Base-by-base conservation (phyloP, 2,329 filamentous ascomycete genomes). In the Clonostachys solani region DNA sequence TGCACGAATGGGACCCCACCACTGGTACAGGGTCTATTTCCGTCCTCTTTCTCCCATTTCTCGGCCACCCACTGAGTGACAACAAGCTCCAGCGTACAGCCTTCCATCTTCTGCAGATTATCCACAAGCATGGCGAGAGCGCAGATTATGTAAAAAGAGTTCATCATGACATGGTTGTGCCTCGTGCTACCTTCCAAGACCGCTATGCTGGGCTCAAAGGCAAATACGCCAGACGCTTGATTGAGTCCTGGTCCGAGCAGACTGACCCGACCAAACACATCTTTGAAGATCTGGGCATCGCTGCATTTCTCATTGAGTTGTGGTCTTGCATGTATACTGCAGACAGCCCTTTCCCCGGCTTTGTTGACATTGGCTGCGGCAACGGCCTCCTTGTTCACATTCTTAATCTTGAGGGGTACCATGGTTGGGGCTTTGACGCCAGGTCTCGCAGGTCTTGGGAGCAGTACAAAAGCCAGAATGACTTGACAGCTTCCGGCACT, bases 341-440 rank as follows among this genome's bases (percentile, higher is more conserved):
- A 55, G 61, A 60, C 40, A 49, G 43, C 1, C 50, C 54, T 0
- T 96, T 96, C 56, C 89, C 90, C 0, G 92, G 92, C 1, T 99
- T 97, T 58, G 88, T 96, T 17, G 94, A 99, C 60, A 90, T 99
- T 42, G 94, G 92, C 6, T 97, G 94, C 61, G 94, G 94, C 3
- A 99, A 97, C 60, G 94, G 94, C 1, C 73, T 99, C 5, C 78
- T 99, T 2, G 89, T 95, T 8, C 81, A 95, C 60, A 80, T 99
- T 36, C 78, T 99, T 5, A 76, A 83, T 13, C 71, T 78, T 49
- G 92, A 97, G 67, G 91, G 91, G 12, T 97, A 90, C 64, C 56
- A 62, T 0, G 94, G 94, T 18, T 95, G 86, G 81, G 94, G 94
- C 0, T 96, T 97, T 58, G 94, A 99, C 64, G 94, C 92, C 0